phyloP scores from a whole-genome alignment of 2,329 filamentous ascomycete species.

The Trichoderma atrobrunneum region DNA sequence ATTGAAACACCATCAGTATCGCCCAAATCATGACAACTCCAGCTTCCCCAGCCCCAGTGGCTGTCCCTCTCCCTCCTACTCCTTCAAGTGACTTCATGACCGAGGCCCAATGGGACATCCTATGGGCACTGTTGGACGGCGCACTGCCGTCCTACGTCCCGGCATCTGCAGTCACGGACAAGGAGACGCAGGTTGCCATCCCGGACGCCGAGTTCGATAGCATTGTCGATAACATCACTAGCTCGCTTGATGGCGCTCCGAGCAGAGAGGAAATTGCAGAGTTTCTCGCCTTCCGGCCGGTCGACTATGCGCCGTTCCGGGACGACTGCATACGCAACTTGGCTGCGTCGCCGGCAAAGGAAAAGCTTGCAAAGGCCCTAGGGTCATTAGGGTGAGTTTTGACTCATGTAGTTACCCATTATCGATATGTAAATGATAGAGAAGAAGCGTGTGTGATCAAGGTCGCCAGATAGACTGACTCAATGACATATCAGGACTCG shows the following conservation, averaged over 20 bases:
- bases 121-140: conserved; percentile 56
- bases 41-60: conserved; percentile 10
- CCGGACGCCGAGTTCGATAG: conserved; percentile 49
- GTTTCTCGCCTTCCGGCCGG: conserved; percentile 52
- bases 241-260: conserved; percentile 38
- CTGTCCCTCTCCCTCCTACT: conserved; percentile 27
- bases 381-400: conserved; percentile 43
- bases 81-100: conserved; percentile 40
- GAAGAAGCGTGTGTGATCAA: not conserved
- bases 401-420: not conserved
- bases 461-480: not conserved
- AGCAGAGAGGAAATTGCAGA: conserved; percentile 45
- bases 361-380: conserved; percentile 40
- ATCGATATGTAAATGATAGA: not conserved
- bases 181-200: conserved; percentile 43
- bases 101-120: conserved; percentile 51
- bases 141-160: conserved; percentile 57
- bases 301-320: conserved; percentile 52
- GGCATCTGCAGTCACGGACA: conserved; percentile 39
- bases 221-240: conserved; percentile 40
- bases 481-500: conserved; percentile 48
- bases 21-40: conserved; percentile 14
- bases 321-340: conserved; percentile 46
- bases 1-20: not conserved
- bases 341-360: conserved; percentile 35